A percentile compares a stretch with the other conserved stretches of the same genome.
Conservation (phyloP, 441 rosid species). For the Brassica balearica region DNA sequence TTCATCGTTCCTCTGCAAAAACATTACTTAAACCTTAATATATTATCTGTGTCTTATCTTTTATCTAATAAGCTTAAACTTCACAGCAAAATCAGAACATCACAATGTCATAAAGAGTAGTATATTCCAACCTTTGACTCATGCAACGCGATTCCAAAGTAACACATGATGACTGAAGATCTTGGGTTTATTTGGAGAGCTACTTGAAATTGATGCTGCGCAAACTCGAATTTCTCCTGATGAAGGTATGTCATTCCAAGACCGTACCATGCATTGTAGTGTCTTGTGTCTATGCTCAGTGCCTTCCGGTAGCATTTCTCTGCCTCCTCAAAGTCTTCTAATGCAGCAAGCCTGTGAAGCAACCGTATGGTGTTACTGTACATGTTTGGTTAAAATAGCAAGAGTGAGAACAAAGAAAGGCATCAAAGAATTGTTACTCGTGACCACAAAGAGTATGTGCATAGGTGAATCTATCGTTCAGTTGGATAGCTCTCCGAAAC, state of each 20-base stretch:
- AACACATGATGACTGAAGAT: constrained; percentile 92
- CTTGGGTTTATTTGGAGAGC: constrained; percentile 78
- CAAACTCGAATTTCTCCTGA: constrained; percentile 87
- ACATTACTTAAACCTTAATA: constrained; percentile 11
- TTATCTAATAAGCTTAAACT: background rate
- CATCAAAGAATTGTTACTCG: constrained; percentile 69
- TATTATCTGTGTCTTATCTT: background rate
- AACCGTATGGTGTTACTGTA: constrained; percentile 4
- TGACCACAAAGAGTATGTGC: constrained; percentile 97
- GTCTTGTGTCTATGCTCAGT: constrained; percentile 77
- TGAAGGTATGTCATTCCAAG: constrained; percentile 89
- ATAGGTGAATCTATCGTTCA: constrained; percentile 86
- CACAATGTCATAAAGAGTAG: constrained; percentile 17
- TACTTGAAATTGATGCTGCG: constrained; percentile 84
- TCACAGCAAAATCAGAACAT: constrained; percentile 20
- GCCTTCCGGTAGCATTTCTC: constrained; percentile 83
- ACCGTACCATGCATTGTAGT: constrained; percentile 94
- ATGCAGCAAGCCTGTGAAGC: constrained; percentile 65
- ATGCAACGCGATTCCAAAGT: constrained; percentile 85
- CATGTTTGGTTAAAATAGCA: constrained; percentile 28
- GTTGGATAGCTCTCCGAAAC: constrained; percentile 85
- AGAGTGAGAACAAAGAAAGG: constrained; percentile 15
- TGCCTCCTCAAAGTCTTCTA: constrained; percentile 86
- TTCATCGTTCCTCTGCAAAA: constrained; percentile 74
- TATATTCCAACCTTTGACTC: constrained; percentile 62